A percentile compares a stretch with the other conserved stretches of the same genome.
These are phyloP conservation scores for Neopestalotiopsis sp. DNA, from an alignment of 2,329 filamentous ascomycete species.

Conservation along the genomic window DNA sequence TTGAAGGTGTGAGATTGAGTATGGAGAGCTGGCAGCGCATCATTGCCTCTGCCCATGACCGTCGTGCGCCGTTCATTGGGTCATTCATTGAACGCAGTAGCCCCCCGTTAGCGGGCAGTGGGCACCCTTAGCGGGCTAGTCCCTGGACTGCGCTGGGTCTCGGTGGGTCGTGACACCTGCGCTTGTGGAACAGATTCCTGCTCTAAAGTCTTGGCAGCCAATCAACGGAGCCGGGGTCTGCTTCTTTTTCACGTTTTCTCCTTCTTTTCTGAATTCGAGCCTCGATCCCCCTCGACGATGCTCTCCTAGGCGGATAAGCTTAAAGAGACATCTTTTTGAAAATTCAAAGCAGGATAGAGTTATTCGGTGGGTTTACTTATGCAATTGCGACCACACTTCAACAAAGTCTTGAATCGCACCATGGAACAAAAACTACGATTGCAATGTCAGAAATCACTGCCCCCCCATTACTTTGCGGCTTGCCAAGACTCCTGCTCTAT, in stretches of 20 bases:
- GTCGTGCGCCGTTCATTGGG: constrained; percentile 4
- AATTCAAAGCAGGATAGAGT: constrained; percentile 11
- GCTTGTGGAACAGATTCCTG: constrained; percentile 12
- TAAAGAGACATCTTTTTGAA: not conserved
- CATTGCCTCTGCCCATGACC: constrained; percentile 3
- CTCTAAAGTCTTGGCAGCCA: constrained; percentile 9
- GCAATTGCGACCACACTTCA: not conserved
- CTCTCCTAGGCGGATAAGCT: constrained; percentile 7
- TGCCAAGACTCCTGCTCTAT: not conserved
- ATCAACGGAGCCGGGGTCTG: constrained; percentile 5
- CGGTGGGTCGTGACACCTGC: constrained; percentile 12
- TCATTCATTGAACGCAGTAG: not conserved
- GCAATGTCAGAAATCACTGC: not conserved
- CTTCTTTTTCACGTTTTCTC: constrained; percentile 9
- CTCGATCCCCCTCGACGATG: not conserved
- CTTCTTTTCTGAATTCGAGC: not conserved
- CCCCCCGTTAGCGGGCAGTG: constrained; percentile 3
- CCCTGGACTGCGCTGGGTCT: not conserved
- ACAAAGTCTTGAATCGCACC: too few species aligned
- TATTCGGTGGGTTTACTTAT: constrained; percentile 8
- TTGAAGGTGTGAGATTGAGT: constrained; percentile 16
- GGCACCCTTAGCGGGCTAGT: not conserved
- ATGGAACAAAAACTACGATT: not conserved
- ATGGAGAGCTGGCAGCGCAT: constrained; percentile 3
- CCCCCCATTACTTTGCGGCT: not conserved